Conservation (phyloP, 805 yeast genomes). For the Wickerhamomyces subpelliculosus region DNA sequence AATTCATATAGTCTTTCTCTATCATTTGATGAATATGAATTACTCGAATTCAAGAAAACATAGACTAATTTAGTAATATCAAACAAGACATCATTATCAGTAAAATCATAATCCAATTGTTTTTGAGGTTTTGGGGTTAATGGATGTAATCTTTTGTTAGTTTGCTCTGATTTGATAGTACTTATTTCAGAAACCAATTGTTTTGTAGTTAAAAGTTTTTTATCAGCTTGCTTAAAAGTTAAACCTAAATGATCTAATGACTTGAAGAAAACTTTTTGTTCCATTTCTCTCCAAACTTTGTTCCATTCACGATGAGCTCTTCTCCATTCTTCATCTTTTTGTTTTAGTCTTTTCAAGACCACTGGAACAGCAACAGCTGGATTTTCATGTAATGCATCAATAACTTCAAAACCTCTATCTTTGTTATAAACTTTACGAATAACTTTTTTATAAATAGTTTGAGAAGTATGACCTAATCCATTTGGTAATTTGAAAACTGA, state of each 20-base stretch:
- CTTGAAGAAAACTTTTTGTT: slow-evolving; percentile 88
- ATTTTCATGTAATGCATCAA: slow-evolving; percentile 90
- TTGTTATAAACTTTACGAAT: slow-evolving; percentile 88
- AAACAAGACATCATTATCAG: slow-evolving; percentile 59
- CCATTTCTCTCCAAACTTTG: slow-evolving; percentile 97
- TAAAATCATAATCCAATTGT: slow-evolving; percentile 55
- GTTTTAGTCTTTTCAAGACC: slow-evolving; percentile 85
- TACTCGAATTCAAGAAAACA: slow-evolving; percentile 58
- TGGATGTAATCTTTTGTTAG: slow-evolving; percentile 80
- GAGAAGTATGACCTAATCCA: slow-evolving; percentile 88
- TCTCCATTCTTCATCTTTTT: slow-evolving; percentile 98
- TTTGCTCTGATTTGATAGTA: slow-evolving; percentile 86
- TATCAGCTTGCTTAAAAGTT: slow-evolving; percentile 95
- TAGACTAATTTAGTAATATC: slow-evolving; percentile 68
- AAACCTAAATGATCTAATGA: slow-evolving; percentile 92
- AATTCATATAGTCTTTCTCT: slow-evolving; percentile 70
- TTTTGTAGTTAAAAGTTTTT: slow-evolving; percentile 82
- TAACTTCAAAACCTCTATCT: slow-evolving; percentile 93
- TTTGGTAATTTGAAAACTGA: slow-evolving; percentile 80
- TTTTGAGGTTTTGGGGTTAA: slow-evolving; percentile 82
- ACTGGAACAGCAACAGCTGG: slow-evolving; percentile 95
- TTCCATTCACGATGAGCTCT: slow-evolving; percentile 98
- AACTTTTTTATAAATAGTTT: slow-evolving; percentile 89
- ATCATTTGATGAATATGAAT: slow-evolving; percentile 74
- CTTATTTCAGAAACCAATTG: slow-evolving; percentile 87